Evolutionary conservation across 139 green algal genomes (phyloP).

Genomic region (Micromonas commoda): DNA sequence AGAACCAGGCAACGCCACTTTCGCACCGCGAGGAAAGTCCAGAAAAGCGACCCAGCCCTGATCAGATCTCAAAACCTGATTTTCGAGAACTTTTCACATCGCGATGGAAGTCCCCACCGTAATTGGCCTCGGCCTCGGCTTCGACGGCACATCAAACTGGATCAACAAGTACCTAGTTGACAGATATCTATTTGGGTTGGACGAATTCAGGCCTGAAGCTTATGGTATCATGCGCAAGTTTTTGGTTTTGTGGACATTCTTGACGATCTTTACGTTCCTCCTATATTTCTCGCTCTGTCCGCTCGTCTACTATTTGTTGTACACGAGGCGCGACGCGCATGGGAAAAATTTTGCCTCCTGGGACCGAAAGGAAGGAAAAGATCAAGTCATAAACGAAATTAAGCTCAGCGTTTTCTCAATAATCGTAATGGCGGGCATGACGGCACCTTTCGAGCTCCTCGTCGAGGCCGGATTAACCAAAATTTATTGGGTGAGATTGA

Average conservation of each 20-base stretch:
- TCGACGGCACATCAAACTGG: slow-evolving; percentile 22
- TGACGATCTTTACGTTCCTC: slow-evolving; percentile 15
- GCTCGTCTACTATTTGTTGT: slow-evolving; percentile 16
- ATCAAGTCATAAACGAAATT: slow-evolving; percentile 23
- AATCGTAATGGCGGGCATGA: slow-evolving; percentile 18
- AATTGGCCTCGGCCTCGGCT: not conserved
- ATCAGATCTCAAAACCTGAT: no score
- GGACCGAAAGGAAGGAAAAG: slow-evolving; percentile 1
- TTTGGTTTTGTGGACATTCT: slow-evolving; percentile 20
- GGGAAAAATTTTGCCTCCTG: slow-evolving; percentile 15
- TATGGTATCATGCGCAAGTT: slow-evolving; percentile 15
- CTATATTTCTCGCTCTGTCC: slow-evolving; percentile 19
- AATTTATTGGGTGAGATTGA: slow-evolving; percentile 16
- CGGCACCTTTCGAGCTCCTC: slow-evolving; percentile 13
- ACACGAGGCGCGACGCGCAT: not conserved
- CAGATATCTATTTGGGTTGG: not conserved
- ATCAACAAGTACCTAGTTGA: slow-evolving; percentile 12
- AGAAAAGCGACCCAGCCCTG: no score
- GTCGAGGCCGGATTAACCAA: slow-evolving; percentile 17
- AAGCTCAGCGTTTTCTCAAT: slow-evolving; percentile 1
- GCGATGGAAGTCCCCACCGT: slow-evolving; percentile 7
- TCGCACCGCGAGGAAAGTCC: no score
- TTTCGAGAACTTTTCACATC: no score
- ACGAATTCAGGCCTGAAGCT: not conserved
- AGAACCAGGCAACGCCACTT: no score